Percentiles rank a stretch among this genome's conserved stretches.
phyloP scores from a whole-genome alignment of 208 protist genomes.

The Leishmania tropica region DNA sequence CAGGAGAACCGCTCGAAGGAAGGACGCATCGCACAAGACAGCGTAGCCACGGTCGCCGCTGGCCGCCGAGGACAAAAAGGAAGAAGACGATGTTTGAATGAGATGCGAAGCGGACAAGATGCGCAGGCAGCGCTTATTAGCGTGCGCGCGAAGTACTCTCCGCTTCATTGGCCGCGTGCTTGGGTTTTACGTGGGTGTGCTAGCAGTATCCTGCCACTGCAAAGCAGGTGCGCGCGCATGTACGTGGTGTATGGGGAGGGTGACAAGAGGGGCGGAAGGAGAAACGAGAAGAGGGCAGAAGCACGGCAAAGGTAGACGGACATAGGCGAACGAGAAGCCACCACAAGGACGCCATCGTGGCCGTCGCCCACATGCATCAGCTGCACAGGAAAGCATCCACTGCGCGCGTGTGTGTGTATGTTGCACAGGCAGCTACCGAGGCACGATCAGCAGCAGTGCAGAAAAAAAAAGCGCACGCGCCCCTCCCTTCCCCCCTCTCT shows the following conservation, averaged over 20 bases:
- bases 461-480: neutral
- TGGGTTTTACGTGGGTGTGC: neutral
- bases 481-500: too few species aligned
- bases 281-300: neutral
- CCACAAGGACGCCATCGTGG: neutral
- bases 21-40: conserved; percentile 80
- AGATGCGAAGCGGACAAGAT: conserved; percentile 61
- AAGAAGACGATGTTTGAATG: conserved; percentile 21
- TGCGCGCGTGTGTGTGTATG: neutral
- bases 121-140: conserved; percentile 79
- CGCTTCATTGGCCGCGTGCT: conserved; percentile 60
- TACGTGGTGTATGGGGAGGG: neutral
- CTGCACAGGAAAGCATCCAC: neutral
- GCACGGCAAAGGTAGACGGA: neutral
- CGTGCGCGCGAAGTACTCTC: conserved; percentile 74
- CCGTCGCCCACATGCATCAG: neutral
- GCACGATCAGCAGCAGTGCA: neutral
- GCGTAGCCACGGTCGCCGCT: conserved; percentile 36
- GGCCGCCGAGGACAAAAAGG: neutral
- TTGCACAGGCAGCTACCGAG: neutral
- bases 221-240: neutral
- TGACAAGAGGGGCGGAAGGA: neutral
- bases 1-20: conserved; percentile 64
- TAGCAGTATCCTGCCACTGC: neutral
- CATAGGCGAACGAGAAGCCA: neutral